Evolutionary conservation across 768 basidiomycete species (phyloP), one percentile per base, ranked within the genome.

Genomic region (Megacollybia marginata): DNA sequence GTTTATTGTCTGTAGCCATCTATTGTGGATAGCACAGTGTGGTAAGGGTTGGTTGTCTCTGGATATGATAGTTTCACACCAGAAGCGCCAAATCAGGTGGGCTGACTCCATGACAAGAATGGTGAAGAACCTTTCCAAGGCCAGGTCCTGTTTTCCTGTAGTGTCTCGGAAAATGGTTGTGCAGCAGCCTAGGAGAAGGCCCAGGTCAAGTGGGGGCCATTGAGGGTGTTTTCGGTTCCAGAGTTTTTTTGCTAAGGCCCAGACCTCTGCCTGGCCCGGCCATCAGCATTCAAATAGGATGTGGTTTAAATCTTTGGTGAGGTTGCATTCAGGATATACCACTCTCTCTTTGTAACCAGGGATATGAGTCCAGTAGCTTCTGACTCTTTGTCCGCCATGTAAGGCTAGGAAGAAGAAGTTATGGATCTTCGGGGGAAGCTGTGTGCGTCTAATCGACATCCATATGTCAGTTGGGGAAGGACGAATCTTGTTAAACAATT

Each of bases 51-150:
- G 54, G 38, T 8, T 49, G 47, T 9, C 54, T 55, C 9, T 50
- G 33, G 20, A 63, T 65, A 36, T 10, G 16, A 52, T 54, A 53
- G 59, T 55, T 16, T 61, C 52, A 33, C 62, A 63, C 20, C 65
- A 35, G 5, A 60, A n/a, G 13, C 52, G 54, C 67, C 65, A 68
- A 13, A 66, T 67, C 0, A 62, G 56, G 50, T 65, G 54, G 0
- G 61, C 54, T 0, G 62, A 54, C 49, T 68, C 65, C 9, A 63
- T 57, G 12, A 66, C 51, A 0, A 65, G 8, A 8, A 66, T 66
- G 4, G 49, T 40, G 31, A 50, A 55, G 1, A 67, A 55, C 10
- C 61, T n/a, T 9, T 48, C 53, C 35, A 0, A 46, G 10, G 10
- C 35, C 23, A 4, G 56, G 57, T 9, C 11, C 20, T 9, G 10